Percentiles rank a stretch among this genome's conserved stretches.
These are phyloP conservation scores for Volvariella surrecta DNA, from an alignment of 1,284 basidiomycete genomes.

Conservation along the genomic window DNA sequence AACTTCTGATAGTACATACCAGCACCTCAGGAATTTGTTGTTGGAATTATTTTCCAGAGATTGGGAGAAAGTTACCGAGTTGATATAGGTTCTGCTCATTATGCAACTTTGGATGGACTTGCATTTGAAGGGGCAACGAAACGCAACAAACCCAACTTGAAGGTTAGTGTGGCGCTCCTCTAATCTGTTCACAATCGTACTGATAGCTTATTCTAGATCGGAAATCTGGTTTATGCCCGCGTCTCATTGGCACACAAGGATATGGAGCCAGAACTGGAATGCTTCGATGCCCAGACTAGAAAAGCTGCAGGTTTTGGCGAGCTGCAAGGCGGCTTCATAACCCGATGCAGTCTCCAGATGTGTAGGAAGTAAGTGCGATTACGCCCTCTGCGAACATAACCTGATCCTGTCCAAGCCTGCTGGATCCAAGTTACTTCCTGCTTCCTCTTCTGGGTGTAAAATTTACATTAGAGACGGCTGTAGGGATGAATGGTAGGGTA, in stretches of 20 bases:
- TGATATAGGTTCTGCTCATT: conserved; percentile 76
- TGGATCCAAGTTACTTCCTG: conserved; percentile 69
- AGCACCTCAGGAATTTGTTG: conserved; percentile 71
- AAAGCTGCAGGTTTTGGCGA: conserved; percentile 83
- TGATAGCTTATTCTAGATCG: conserved; percentile 44
- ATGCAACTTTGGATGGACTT: conserved; percentile 67
- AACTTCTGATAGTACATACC: conserved; percentile 62
- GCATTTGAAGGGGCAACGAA: conserved; percentile 86
- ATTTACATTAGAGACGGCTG: conserved; percentile 71
- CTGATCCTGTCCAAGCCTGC: conserved; percentile 36
- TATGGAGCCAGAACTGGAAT: conserved; percentile 85
- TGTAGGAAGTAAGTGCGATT: conserved; percentile 58
- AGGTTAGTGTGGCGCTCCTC: conserved; percentile 39
- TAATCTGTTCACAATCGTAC: not conserved
- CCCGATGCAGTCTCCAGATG: conserved; percentile 69
- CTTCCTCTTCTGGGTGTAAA: conserved; percentile 63
- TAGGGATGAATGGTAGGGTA: conserved; percentile 76
- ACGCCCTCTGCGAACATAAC: conserved; percentile 4
- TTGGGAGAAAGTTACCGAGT: conserved; percentile 77
- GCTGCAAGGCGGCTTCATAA: conserved; percentile 71
- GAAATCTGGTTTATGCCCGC: conserved; percentile 73
- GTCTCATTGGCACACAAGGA: conserved; percentile 82
- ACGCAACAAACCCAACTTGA: conserved; percentile 76
- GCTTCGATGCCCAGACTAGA: conserved; percentile 78
- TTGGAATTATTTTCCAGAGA: conserved; percentile 63